Evolutionary conservation across 257 asterid species (phyloP), one percentile per base, ranked within the genome.

Genomic region (Jacaranda copaia): DNA sequence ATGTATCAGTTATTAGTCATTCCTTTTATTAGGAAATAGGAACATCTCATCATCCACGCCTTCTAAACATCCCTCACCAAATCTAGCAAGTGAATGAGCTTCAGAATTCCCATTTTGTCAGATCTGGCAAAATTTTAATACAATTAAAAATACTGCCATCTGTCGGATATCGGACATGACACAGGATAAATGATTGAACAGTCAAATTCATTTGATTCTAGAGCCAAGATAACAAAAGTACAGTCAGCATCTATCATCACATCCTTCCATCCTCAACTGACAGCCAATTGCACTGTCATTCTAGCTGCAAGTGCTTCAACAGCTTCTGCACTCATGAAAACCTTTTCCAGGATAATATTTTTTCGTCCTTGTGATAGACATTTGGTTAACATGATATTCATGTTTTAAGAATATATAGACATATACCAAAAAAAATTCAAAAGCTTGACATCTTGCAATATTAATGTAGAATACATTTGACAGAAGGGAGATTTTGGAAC

Each of bases 381-480:
- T 71, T 53, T 40, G 39, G 20, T 40, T 59, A 57, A 42, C 67
- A 42, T 56, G 4, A 48, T 3, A 10, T 56, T 42, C 5, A 19
- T 38, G 14, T n/a, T 72, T 6, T 70, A 35, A 53, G 52, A 70
- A 70, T 70, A 16, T 9, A 72, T 40, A 12, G 32, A 10, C n/a
- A 20, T 59, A 73, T 6, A 14, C 32, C 32, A 25, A 25, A 2
- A 25, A 25, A 25, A 25, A 25, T 25, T 25, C 32, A 25, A 25
- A 25, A 25, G 32, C 2, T 25, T 25, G 32, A 25, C 32, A 25
- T 25, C 32, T 25, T 25, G 32, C 32, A 25, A 25, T 25, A 25
- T 25, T 25, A 25, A 25, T 25, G 32, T 25, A 25, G 32, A 25
- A 25, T 25, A 25, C 32, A 25, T 25, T 25, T 25, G 32, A 25